A percentile compares a stretch with the other conserved stretches of the same genome.
Conservation (phyloP, 805 yeast genomes). For the Danielia oregonensis region DNA sequence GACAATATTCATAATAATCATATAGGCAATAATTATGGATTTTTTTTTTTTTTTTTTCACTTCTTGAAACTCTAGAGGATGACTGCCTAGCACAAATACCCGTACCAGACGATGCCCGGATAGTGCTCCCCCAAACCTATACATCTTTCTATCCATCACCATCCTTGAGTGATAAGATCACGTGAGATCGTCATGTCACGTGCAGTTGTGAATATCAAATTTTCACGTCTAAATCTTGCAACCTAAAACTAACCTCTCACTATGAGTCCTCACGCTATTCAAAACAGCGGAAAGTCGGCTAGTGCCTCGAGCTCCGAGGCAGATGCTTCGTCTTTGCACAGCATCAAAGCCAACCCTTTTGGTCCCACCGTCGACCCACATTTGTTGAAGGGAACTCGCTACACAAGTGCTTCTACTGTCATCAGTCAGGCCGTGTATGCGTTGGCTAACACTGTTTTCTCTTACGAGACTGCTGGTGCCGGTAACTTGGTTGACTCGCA, state of each 20-base stretch:
- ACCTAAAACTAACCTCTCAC: not conserved
- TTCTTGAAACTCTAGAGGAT: no score
- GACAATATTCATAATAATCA: no score
- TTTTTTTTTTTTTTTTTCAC: no score
- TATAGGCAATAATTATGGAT: no score
- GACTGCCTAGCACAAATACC: no score
- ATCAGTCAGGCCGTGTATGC: conserved; percentile 54
- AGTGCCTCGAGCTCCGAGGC: conserved; percentile 1
- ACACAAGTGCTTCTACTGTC: conserved; percentile 53
- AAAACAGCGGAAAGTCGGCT: not conserved
- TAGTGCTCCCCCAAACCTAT: no score
- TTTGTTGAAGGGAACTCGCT: conserved; percentile 43
- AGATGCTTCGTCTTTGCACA: conserved; percentile 8
- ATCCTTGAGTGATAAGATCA: conserved; percentile 1
- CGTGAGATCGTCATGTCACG: conserved; percentile 3
- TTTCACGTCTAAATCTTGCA: not conserved
- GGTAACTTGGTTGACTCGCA: conserved; percentile 58
- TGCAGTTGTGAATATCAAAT: conserved; percentile 2
- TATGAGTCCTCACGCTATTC: conserved; percentile 10
- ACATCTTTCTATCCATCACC: not conserved
- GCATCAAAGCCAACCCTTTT: conserved; percentile 43
- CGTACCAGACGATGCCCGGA: no score
- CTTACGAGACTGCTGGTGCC: conserved; percentile 66
- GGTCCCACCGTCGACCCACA: conserved; percentile 59
- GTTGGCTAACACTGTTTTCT: conserved; percentile 53